Evolutionary conservation across 768 basidiomycete species (phyloP), one percentile per base, ranked within the genome.

Genomic region (Tylopilus vinaceipallidus): DNA sequence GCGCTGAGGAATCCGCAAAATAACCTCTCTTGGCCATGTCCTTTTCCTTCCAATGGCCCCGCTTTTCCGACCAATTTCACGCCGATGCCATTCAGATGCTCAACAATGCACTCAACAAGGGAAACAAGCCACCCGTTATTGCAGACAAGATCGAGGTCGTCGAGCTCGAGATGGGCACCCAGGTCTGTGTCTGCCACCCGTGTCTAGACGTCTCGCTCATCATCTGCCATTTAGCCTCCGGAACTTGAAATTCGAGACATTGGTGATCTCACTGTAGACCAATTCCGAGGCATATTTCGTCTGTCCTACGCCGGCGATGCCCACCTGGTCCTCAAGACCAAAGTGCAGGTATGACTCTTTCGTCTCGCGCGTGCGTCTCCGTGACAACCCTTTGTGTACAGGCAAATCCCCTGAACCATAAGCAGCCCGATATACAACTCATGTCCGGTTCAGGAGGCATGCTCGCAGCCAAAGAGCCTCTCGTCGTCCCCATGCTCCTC

Each of bases 131-230:
- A 2, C 93, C 94, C 24, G 88, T 99, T 62, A 98, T 98, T 58
- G 95, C 93, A 45, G 97, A 95, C 72, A 86, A 81, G 69, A 98
- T 99, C 56, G 93, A 98, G 68, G 97, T 99, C 26, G 90, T 97
- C 45, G 97, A 98, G 67, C 74, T 99, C n/a, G 88, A 98, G 71
- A 98, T 99, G 97, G 97, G 97, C 32, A 92, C 90, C 2, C 88
- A 95, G 76, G 95, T 93, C 52, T 46, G 74, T 64, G 29, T n/a
- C 42, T 20, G 19, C 20, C 27, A 38, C 36, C 16, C 17, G 7
- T 11, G 8, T n/a, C 16, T 23, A 11, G 22, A 27, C 17, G 16
- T 19, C 38, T 2, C 19, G 12, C 50, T 57, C 32, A 59, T 38
- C 30, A 13, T 19, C 27, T 7, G 12, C 29, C 30, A n/a, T 22